Percentiles rank a stretch among this genome's conserved stretches.
Evolutionary conservation across 805 yeast genomes (phyloP).

Genomic region (Debaryomyces hansenii): DNA sequence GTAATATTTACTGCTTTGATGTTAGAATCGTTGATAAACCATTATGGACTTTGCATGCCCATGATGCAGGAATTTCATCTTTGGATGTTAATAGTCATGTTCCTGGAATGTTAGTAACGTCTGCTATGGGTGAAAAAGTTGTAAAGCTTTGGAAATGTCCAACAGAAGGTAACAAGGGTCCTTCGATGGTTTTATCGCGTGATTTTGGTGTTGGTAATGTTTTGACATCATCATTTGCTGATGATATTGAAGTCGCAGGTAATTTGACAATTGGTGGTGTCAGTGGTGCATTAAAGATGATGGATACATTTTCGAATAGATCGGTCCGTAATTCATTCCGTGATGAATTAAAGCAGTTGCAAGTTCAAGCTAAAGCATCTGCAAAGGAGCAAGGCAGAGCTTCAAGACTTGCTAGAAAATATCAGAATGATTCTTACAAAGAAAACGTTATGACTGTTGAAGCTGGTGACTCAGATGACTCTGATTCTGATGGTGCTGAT

Average conservation of each 20-base stretch:
- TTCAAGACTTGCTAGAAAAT: slow-evolving; percentile 76
- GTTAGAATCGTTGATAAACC: slow-evolving; percentile 69
- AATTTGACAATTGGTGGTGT: slow-evolving; percentile 86
- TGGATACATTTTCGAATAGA: slow-evolving; percentile 86
- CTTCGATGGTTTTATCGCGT: slow-evolving; percentile 86
- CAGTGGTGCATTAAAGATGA: slow-evolving; percentile 77
- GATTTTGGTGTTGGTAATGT: slow-evolving; percentile 96
- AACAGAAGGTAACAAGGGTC: slow-evolving; percentile 41
- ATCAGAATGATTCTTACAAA: slow-evolving; percentile 42
- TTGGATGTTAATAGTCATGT: slow-evolving; percentile 67
- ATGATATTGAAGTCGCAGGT: slow-evolving; percentile 85
- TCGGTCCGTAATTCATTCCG: slow-evolving; percentile 73
- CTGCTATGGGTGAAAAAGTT: slow-evolving; percentile 87
- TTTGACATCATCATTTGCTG: slow-evolving; percentile 76
- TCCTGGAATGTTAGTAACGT: slow-evolving; percentile 76
- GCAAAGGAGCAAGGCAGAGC: slow-evolving; percentile 58
- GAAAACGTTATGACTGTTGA: slow-evolving; percentile 66
- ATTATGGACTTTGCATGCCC: slow-evolving; percentile 95
- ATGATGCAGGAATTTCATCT: slow-evolving; percentile 89
- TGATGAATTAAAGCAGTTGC: slow-evolving; percentile 54
- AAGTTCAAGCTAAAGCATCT: slow-evolving; percentile 55
- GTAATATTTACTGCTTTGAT: slow-evolving; percentile 83
- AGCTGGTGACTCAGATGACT: slow-evolving; percentile 55
- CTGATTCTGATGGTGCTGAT: slow-evolving; percentile 56
- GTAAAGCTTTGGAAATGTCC: slow-evolving; percentile 87